Evolutionary conservation across 1,139 yeast genomes (phyloP).

Genomic region (Scheffersomyces segobiensis): DNA sequence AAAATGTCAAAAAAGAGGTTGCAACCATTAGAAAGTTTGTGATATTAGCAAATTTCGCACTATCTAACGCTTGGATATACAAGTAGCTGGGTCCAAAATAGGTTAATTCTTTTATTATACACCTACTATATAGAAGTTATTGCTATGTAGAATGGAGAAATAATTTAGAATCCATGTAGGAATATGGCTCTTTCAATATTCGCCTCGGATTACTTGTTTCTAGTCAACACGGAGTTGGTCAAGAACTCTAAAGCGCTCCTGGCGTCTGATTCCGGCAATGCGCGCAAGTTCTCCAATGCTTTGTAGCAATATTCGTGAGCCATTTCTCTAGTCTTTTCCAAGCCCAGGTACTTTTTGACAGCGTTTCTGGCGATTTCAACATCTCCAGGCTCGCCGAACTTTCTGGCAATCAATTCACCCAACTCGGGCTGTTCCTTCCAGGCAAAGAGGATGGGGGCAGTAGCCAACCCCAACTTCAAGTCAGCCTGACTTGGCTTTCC

Average conservation of each 20-base stretch:
- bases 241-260: slow-evolving; percentile 83
- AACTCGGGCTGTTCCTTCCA: slow-evolving; percentile 87
- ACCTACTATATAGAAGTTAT: background rate
- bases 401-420: slow-evolving; percentile 80
- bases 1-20: background rate
- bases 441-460: slow-evolving; percentile 94
- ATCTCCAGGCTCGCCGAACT: slow-evolving; percentile 80
- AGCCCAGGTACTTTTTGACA: slow-evolving; percentile 72
- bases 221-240: slow-evolving; percentile 79
- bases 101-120: background rate
- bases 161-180: background rate
- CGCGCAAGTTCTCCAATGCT: slow-evolving; percentile 71
- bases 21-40: background rate
- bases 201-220: slow-evolving; percentile 55
- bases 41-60: background rate
- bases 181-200: background rate
- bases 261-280: slow-evolving; percentile 85
- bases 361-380: slow-evolving; percentile 75
- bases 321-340: slow-evolving; percentile 70
- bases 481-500: slow-evolving; percentile 98
- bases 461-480: slow-evolving; percentile 88
- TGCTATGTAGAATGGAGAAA: background rate
- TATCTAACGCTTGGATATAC: background rate
- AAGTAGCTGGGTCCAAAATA: background rate
- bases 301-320: slow-evolving; percentile 76